Evolutionary conservation across 1,284 basidiomycete genomes (phyloP).

Genomic region (Malassezia yamatoensis): DNA sequence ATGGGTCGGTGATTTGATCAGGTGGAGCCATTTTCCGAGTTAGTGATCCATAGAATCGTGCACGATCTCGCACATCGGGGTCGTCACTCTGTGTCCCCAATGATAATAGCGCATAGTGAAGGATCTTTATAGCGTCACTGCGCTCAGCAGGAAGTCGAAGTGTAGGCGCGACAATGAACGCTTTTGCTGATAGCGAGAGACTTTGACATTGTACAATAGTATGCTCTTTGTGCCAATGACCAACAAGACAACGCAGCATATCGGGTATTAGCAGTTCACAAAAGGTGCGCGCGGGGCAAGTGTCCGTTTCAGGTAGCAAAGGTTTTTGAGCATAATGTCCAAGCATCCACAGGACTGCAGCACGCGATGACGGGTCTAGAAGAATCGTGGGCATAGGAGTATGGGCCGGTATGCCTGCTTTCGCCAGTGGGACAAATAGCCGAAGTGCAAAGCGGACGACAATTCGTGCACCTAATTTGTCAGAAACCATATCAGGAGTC

Average conservation of each 20-base stretch:
- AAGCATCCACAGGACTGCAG: conserved; percentile 35
- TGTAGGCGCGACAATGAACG: conserved; percentile 23
- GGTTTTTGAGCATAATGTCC: conserved; percentile 30
- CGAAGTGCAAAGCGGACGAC: conserved; percentile 25
- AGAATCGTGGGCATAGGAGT: neutral
- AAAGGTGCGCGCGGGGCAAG: conserved; percentile 17
- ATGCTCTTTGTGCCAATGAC: conserved; percentile 37
- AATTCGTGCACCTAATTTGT: conserved; percentile 16
- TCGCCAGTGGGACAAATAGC: conserved; percentile 21
- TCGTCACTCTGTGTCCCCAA: conserved; percentile 30
- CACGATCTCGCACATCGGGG: conserved; percentile 39
- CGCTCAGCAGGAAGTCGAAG: conserved; percentile 1
- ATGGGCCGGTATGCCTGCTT: neutral
- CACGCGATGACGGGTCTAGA: conserved; percentile 10
- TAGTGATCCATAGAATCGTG: conserved; percentile 33
- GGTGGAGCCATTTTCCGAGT: conserved; percentile 17
- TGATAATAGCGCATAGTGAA: conserved; percentile 27
- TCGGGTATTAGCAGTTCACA: conserved; percentile 36
- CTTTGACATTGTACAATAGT: conserved; percentile 29
- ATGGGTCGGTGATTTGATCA: conserved; percentile 1
- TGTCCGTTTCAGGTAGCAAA: neutral
- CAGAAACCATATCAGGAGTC: neutral
- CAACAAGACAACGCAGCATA: conserved; percentile 32
- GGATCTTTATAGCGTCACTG: conserved; percentile 2
- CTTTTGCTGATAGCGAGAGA: conserved; percentile 35